Evolutionary conservation across 1,139 yeast genomes (phyloP).

Genomic region (Pichia norvegensis): DNA sequence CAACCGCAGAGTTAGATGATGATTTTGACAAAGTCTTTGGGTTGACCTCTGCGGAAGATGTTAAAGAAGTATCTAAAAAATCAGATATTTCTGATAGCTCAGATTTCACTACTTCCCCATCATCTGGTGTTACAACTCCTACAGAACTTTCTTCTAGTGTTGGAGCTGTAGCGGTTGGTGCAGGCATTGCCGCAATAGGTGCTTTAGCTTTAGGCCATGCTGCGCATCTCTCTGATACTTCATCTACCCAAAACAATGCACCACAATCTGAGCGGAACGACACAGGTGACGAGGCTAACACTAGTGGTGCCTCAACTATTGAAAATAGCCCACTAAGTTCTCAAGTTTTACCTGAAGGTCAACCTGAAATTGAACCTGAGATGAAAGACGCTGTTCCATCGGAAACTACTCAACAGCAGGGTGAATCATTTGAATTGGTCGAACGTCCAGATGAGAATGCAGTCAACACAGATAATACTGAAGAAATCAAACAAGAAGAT

Average conservation of each 20-base stretch:
- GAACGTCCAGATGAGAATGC: slow-evolving; percentile 34
- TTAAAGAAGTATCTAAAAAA: background rate
- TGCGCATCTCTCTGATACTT: slow-evolving; percentile 76
- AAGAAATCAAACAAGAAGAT: background rate
- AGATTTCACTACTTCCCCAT: background rate
- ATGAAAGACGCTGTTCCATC: slow-evolving; percentile 9
- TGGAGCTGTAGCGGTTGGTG: slow-evolving; percentile 5
- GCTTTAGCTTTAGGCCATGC: slow-evolving; percentile 35
- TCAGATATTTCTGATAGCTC: slow-evolving; percentile 4
- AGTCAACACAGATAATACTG: background rate
- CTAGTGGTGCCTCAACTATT: slow-evolving; percentile 37
- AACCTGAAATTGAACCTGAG: slow-evolving; percentile 10
- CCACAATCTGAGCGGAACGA: slow-evolving; percentile 84
- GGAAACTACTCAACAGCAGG: slow-evolving; percentile 20
- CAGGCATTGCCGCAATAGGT: slow-evolving; percentile 5
- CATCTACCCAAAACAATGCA: slow-evolving; percentile 88
- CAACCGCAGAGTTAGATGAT: background rate
- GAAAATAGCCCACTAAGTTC: slow-evolving; percentile 26
- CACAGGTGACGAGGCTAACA: slow-evolving; percentile 55
- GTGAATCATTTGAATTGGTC: slow-evolving; percentile 45
- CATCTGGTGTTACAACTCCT: background rate
- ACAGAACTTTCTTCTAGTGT: background rate
- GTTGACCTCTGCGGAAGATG: background rate
- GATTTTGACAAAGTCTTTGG: background rate
- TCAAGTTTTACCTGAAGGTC: slow-evolving; percentile 24